phyloP scores from a whole-genome alignment of 768 basidiomycete species.

The Agaricus bisporus region DNA sequence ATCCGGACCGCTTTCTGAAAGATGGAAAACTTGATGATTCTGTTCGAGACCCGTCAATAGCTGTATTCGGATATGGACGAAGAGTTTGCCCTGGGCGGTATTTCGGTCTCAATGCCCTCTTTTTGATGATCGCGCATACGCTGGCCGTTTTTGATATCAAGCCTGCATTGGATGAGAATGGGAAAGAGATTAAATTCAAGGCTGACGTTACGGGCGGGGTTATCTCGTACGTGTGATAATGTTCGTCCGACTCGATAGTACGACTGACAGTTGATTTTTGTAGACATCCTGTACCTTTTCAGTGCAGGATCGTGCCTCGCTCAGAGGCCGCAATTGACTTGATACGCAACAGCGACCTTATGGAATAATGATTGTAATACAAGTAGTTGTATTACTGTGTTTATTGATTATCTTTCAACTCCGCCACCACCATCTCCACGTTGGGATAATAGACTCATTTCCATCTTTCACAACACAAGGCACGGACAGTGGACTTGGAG shows the following conservation, averaged over 20 bases:
- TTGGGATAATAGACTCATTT: too few species aligned
- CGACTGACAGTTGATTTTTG: background rate
- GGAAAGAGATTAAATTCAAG: constrained; percentile 15
- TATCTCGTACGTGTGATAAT: constrained; percentile 15
- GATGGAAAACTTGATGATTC: constrained; percentile 12
- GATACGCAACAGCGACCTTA: background rate
- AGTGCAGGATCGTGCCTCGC: constrained; percentile 3
- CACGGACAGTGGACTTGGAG: too few species aligned
- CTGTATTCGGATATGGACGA: constrained; percentile 26
- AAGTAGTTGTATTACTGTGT: too few species aligned
- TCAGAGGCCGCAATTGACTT: constrained; percentile 4
- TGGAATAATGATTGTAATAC: background rate
- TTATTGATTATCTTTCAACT: too few species aligned
- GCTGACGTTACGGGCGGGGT: constrained; percentile 16
- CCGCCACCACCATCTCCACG: too few species aligned
- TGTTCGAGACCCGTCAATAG: constrained; percentile 16
- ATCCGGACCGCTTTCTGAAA: constrained; percentile 25
- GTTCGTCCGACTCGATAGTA: background rate
- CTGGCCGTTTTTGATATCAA: constrained; percentile 20
- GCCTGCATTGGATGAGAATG: constrained; percentile 17
- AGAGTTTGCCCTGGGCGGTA: constrained; percentile 23
- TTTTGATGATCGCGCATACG: constrained; percentile 14
- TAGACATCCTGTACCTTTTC: constrained; percentile 8
- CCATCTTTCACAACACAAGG: too few species aligned
- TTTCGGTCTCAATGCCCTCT: constrained; percentile 19